Percentiles rank a stretch among this genome's conserved stretches.
Conservation (phyloP, 1,284 basidiomycete species). For the Ceratobasidium sp. region DNA sequence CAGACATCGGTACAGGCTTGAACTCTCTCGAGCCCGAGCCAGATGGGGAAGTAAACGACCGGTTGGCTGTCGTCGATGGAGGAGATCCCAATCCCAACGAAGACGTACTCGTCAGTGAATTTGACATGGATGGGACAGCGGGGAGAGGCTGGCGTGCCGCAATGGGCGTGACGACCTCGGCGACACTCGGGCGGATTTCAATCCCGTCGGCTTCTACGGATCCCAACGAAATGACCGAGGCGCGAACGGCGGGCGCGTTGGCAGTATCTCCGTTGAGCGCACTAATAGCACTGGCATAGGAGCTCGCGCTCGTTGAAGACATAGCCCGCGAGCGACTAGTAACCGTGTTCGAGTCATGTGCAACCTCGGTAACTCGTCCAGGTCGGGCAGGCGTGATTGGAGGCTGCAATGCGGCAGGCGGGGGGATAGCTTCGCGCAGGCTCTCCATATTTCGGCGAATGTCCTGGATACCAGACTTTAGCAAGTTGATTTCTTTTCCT, state of each 20-base stretch:
- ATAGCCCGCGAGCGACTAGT: constrained; percentile 30
- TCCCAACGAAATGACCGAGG: constrained; percentile 38
- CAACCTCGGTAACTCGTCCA: constrained; percentile 20
- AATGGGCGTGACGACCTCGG: constrained; percentile 37
- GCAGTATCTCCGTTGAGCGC: constrained; percentile 39
- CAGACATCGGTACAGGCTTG: constrained; percentile 30
- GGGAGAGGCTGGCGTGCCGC: constrained; percentile 38
- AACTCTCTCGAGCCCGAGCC: constrained; percentile 35
- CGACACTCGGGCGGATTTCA: constrained; percentile 39
- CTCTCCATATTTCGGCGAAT: constrained; percentile 36
- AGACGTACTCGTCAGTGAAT: constrained; percentile 19
- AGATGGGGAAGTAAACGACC: constrained; percentile 18
- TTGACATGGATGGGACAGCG: constrained; percentile 21
- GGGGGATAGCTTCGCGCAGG: constrained; percentile 35
- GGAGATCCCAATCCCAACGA: constrained; percentile 33
- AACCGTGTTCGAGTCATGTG: constrained; percentile 10
- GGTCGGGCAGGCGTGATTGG: constrained; percentile 25
- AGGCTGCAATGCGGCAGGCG: constrained; percentile 12
- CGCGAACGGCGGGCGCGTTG: constrained; percentile 28
- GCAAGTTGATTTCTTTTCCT: constrained; percentile 56
- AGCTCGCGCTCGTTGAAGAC: constrained; percentile 42
- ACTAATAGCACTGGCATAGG: constrained; percentile 40
- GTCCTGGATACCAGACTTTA: constrained; percentile 38
- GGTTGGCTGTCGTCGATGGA: constrained; percentile 8
- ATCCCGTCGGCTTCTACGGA: constrained; percentile 42